These are phyloP conservation scores for barley (Hordeum vulgare) DNA, from an alignment of 176 grass and related monocot genomes.

Conservation along the genomic window MorexV3_pseudomolecules_assembly NC_058520.1:74674042-74674541, in stretches of 20 bases:
- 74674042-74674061: neutral
- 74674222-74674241: neutral
- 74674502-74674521: neutral
- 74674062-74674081: neutral
- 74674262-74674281: neutral
- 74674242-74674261: neutral
- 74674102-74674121: neutral
- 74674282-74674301: neutral
- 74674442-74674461: neutral
- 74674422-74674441: neutral
- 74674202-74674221: neutral
- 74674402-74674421: neutral
- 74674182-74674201: neutral
- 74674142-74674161: neutral
- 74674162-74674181: neutral
- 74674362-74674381: too few species aligned
- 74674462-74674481: neutral
- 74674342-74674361: too few species aligned
- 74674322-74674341: neutral
- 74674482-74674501: neutral
- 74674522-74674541: too few species aligned
- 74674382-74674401: neutral
- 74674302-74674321: neutral
- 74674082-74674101: neutral
- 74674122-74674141: neutral